A percentile compares a stretch with the other conserved stretches of the same genome.
Conservation (phyloP, 2,329 filamentous ascomycete genomes). For the Pyrenophora teres region DNA sequence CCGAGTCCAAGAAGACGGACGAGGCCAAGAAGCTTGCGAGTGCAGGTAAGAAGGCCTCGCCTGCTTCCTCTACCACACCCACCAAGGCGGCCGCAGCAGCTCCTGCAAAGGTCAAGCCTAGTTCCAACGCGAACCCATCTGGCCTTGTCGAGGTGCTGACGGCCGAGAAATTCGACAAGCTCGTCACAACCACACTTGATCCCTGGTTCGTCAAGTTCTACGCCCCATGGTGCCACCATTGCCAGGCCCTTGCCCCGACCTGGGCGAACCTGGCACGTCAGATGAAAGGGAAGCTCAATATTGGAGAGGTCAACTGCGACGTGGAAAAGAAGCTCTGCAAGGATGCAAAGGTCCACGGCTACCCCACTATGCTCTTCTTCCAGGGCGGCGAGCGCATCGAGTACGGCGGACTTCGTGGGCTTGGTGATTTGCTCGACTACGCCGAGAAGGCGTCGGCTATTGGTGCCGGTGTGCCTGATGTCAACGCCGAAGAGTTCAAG, state of each 20-base stretch:
- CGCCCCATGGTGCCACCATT: constrained; percentile 95
- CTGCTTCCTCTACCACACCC: constrained; percentile 18
- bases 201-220: constrained; percentile 99
- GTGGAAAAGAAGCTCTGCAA: constrained; percentile 86
- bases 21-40: constrained; percentile 8
- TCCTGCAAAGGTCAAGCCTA: constrained; percentile 26
- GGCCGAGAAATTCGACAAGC: constrained; percentile 81
- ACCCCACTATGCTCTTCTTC: constrained; percentile 92
- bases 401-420: constrained; percentile 86
- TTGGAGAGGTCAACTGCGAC: constrained; percentile 97
- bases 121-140: constrained; percentile 65
- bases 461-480: constrained; percentile 76
- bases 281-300: constrained; percentile 86
- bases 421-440: constrained; percentile 88
- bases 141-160: constrained; percentile 77
- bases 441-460: constrained; percentile 84
- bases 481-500: constrained; percentile 76
- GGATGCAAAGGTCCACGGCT: constrained; percentile 77
- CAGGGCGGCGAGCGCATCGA: constrained; percentile 88
- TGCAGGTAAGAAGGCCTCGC: constrained; percentile 9
- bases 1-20: constrained; percentile 14
- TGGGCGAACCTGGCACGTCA: constrained; percentile 90
- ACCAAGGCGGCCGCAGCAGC: constrained; percentile 37
- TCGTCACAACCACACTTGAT: constrained; percentile 84
- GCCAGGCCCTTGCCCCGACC: constrained; percentile 86